Evolutionary conservation across 2,329 filamentous ascomycete genomes (phyloP).

Genomic region (Aspergillus aculeatinus): DNA sequence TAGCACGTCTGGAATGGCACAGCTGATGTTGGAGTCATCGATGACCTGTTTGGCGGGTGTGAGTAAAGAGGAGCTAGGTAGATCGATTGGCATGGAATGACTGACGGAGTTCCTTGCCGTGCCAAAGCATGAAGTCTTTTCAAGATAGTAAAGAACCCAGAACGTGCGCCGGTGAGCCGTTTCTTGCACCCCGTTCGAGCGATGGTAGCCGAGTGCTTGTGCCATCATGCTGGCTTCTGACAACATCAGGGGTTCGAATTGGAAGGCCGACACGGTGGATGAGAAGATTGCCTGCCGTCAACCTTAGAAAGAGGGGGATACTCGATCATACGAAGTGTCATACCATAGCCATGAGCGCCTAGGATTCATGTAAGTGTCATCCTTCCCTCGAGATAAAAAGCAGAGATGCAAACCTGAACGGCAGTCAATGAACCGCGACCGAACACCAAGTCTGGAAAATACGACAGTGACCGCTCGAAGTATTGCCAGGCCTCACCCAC

Average conservation of each 20-base stretch:
- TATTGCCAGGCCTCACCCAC: conserved; percentile 39
- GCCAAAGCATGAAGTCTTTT: conserved; percentile 39
- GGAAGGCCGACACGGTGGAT: conserved; percentile 36
- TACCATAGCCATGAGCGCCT: conserved; percentile 30
- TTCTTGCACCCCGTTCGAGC: conserved; percentile 17
- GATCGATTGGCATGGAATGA: not conserved
- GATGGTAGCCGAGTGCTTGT: conserved; percentile 32
- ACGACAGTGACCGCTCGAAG: conserved; percentile 14
- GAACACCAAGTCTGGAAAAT: conserved; percentile 22
- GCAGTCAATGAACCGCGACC: not conserved
- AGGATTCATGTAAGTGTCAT: too few relatives aligned
- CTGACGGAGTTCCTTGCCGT: conserved; percentile 34
- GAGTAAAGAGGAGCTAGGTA: not conserved
- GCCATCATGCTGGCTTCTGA: conserved; percentile 39
- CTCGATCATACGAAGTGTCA: not conserved
- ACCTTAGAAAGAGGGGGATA: not conserved
- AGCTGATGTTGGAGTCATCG: conserved; percentile 39
- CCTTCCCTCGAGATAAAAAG: too few relatives aligned
- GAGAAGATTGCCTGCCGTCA: conserved; percentile 36
- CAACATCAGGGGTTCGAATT: conserved; percentile 34
- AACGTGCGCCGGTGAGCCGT: conserved; percentile 31
- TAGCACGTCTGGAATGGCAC: conserved; percentile 33
- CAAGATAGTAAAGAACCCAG: conserved; percentile 44
- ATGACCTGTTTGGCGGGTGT: conserved; percentile 25
- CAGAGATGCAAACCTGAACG: not conserved